These are phyloP conservation scores for Pedinophyceae sp. DNA, from an alignment of 139 green algal genomes.

Conservation along the genomic window DNA sequence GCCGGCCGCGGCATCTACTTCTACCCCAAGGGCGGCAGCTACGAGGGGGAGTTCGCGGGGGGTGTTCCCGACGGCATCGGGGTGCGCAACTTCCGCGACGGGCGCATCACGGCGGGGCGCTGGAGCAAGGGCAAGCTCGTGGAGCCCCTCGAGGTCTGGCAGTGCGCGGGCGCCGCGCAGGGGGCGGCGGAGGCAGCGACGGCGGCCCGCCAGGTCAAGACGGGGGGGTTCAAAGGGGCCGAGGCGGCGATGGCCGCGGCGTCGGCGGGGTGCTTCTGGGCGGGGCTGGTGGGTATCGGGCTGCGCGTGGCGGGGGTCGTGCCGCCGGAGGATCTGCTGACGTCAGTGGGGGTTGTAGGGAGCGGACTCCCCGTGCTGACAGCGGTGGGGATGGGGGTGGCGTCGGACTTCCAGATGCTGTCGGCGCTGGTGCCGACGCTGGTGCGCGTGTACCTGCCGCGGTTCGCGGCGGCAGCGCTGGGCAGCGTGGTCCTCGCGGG, in stretches of 20 bases:
- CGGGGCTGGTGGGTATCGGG: not conserved
- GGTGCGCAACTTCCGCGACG: not conserved
- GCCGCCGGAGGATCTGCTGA: no score
- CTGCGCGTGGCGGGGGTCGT: not conserved
- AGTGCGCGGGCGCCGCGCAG: not conserved
- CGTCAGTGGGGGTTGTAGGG: no score
- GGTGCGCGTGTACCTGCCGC: no score
- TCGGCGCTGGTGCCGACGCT: no score
- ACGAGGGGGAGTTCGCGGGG: constrained; percentile 2
- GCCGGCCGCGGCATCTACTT: not conserved
- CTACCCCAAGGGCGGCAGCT: constrained; percentile 1
- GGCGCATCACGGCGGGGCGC: not conserved
- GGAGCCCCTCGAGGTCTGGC: not conserved
- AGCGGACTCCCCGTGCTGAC: no score
- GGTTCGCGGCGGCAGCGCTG: no score
- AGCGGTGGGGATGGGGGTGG: no score
- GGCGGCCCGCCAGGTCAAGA: not conserved
- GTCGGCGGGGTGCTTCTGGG: not conserved
- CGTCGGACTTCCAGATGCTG: no score
- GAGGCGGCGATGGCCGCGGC: not conserved
- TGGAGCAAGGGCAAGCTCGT: not conserved
- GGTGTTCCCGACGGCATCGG: not conserved
- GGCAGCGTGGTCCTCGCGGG: no score
- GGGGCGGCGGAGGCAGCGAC: not conserved
- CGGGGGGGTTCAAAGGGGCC: not conserved